Percentiles rank a stretch among this genome's conserved stretches.
Conservation (phyloP, 805 yeast species). For the Saccharomycopsis javanensis region DNA sequence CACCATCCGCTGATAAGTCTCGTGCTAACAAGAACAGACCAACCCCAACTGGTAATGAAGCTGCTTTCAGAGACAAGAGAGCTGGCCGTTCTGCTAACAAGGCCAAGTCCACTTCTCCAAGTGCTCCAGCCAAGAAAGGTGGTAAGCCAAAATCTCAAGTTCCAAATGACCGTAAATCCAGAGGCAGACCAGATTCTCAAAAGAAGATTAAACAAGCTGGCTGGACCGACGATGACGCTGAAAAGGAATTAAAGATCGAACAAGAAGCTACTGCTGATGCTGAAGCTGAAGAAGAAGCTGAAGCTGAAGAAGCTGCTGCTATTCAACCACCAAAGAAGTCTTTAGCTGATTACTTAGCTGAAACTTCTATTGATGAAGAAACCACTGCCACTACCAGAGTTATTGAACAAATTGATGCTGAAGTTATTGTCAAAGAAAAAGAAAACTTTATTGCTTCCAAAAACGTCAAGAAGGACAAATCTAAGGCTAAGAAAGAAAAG, state of each 20-base stretch:
- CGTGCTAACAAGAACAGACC: conserved; percentile 66
- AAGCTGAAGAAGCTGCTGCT: conserved; percentile 32
- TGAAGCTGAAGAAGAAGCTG: conserved; percentile 33
- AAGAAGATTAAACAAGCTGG: conserved; percentile 72
- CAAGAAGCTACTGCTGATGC: conserved; percentile 33
- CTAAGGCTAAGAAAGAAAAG: conserved; percentile 78
- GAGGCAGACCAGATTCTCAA: conserved; percentile 75
- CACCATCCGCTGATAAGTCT: conserved; percentile 72
- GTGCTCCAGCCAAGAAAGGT: conserved; percentile 45
- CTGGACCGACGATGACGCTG: conserved; percentile 77
- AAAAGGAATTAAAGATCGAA: conserved; percentile 55
- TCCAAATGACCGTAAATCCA: conserved; percentile 72
- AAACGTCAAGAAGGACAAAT: conserved; percentile 54
- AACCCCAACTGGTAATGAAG: conserved; percentile 64
- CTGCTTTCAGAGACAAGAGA: conserved; percentile 64
- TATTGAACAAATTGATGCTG: conserved; percentile 36
- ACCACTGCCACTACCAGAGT: conserved; percentile 32
- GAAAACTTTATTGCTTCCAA: conserved; percentile 53
- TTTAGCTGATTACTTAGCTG: conserved; percentile 78
- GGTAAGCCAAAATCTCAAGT: conserved; percentile 43
- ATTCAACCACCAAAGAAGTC: conserved; percentile 49
- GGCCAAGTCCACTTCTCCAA: conserved; percentile 40
- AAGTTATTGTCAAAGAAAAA: conserved; percentile 51
- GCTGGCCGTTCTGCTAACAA: conserved; percentile 58
- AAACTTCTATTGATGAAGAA: conserved; percentile 41